Percentiles rank a stretch among this genome's conserved stretches.
Evolutionary conservation across 78 protist species (phyloP).

Genomic region (Anaeramoeba flamelloides): DNA sequence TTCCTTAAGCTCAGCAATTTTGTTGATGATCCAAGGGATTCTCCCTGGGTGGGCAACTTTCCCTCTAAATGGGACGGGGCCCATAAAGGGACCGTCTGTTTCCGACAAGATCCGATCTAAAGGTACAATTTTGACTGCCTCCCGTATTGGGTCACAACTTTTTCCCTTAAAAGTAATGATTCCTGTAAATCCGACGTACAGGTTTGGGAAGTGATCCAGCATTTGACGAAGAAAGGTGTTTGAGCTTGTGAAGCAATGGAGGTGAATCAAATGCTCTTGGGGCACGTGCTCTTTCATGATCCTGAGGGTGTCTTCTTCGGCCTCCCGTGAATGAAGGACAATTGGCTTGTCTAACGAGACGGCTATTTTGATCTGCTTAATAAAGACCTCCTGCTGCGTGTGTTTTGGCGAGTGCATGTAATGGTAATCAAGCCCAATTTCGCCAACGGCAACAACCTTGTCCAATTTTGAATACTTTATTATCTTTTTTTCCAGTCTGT

Average conservation of each 20-base stretch:
- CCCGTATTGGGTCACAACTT: neutral
- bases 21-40: conserved; percentile 6
- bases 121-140: conserved; percentile 2
- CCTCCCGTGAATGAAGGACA: conserved; percentile 13
- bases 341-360: neutral
- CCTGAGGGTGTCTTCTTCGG: conserved; percentile 16
- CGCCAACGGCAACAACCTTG: conserved; percentile 9
- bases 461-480: neutral
- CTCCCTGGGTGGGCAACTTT: conserved; percentile 8
- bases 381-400: conserved; percentile 5
- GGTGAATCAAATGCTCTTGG: neutral
- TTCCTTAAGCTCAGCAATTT: conserved; percentile 7
- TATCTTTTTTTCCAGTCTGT: neutral
- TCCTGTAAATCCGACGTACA: conserved; percentile 11
- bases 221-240: neutral
- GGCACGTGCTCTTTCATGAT: conserved; percentile 11
- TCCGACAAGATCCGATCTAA: conserved; percentile 13
- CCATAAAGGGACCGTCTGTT: conserved; percentile 27
- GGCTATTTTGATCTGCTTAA: conserved; percentile 9
- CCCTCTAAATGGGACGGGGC: conserved; percentile 19
- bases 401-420: conserved; percentile 10
- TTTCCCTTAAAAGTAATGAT: conserved; percentile 17
- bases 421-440: conserved; percentile 24
- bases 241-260: conserved; percentile 7
- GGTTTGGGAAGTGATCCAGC: neutral